phyloP scores from a whole-genome alignment of 2,329 filamentous ascomycete genomes.

The Phaeosphaeria sp. region DNA sequence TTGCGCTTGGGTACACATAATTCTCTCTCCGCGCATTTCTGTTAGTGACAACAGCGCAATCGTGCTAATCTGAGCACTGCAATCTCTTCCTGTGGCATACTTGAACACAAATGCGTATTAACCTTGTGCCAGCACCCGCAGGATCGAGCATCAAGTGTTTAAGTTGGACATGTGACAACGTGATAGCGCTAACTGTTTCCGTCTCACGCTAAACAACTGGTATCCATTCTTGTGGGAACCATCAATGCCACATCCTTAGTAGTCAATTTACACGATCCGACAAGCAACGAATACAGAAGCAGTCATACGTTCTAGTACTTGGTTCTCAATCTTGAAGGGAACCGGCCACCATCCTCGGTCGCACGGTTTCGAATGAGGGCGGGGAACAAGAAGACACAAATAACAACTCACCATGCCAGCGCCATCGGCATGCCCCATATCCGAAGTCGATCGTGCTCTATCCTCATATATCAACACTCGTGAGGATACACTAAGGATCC shows the following conservation, averaged over 20 bases:
- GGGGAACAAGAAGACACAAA: not conserved
- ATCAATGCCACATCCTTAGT: not conserved
- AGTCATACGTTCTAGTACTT: not conserved
- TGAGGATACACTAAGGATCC: conserved; percentile 46
- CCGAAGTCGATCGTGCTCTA: conserved; percentile 45
- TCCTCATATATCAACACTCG: conserved; percentile 45
- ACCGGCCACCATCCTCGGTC: not conserved
- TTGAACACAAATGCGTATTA: not conserved
- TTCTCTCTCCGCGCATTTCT: not conserved
- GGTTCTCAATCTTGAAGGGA: too few species aligned
- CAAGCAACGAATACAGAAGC: not conserved
- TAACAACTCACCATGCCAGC: conserved; percentile 22
- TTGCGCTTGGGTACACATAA: not conserved
- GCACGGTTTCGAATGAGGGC: not conserved
- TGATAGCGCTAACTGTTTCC: not conserved
- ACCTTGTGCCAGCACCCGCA: not conserved
- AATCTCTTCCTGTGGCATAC: not conserved
- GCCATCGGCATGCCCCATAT: conserved; percentile 42
- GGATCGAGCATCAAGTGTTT: not conserved
- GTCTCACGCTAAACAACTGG: not conserved
- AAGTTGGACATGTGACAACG: not conserved
- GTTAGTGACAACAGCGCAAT: not conserved
- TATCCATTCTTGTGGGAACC: not conserved
- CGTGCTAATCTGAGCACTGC: not conserved
- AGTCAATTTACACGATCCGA: not conserved